These are phyloP conservation scores for Debaryomyces fabryi DNA, from an alignment of 1,139 yeast species.

Conservation along the genomic window DNA sequence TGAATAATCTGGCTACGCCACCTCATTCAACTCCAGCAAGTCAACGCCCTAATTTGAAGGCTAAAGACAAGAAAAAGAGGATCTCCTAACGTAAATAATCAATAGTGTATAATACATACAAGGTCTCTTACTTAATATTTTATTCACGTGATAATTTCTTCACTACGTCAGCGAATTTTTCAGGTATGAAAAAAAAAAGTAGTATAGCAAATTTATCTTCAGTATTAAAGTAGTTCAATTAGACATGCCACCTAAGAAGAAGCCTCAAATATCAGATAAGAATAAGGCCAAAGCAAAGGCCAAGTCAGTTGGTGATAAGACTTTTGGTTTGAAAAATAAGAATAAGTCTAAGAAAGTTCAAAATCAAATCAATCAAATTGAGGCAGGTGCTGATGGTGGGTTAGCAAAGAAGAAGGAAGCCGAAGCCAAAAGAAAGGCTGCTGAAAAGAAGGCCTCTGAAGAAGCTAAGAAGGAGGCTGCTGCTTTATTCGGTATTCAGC, in stretches of 20 bases:
- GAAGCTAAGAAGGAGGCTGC: constrained; percentile 87
- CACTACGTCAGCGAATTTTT: constrained; percentile 8
- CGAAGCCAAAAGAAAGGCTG: constrained; percentile 70
- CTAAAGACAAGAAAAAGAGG: constrained; percentile 21
- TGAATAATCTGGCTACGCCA: constrained; percentile 11
- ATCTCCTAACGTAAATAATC: constrained; percentile 24
- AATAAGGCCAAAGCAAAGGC: constrained; percentile 70
- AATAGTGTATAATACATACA: neutral
- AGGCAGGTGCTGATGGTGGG: constrained; percentile 63
- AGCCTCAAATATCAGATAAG: constrained; percentile 60
- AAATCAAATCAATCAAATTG: constrained; percentile 75
- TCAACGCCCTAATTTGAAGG: constrained; percentile 13
- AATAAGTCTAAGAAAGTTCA: constrained; percentile 93
- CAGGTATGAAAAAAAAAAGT: constrained; percentile 6
- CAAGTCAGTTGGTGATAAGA: constrained; percentile 80
- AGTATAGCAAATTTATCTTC: neutral
- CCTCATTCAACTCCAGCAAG: constrained; percentile 13
- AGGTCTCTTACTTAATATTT: neutral
- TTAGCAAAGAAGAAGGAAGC: constrained; percentile 75
- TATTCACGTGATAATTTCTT: constrained; percentile 4
- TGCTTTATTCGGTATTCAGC: constrained; percentile 69
- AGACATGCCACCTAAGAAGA: constrained; percentile 73
- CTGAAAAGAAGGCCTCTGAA: constrained; percentile 90
- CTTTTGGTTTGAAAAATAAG: constrained; percentile 94
- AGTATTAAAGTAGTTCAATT: constrained; percentile 1